Conservation (phyloP, 2,329 filamentous ascomycete genomes). For the Chaetomiaceae sp. region DNA sequence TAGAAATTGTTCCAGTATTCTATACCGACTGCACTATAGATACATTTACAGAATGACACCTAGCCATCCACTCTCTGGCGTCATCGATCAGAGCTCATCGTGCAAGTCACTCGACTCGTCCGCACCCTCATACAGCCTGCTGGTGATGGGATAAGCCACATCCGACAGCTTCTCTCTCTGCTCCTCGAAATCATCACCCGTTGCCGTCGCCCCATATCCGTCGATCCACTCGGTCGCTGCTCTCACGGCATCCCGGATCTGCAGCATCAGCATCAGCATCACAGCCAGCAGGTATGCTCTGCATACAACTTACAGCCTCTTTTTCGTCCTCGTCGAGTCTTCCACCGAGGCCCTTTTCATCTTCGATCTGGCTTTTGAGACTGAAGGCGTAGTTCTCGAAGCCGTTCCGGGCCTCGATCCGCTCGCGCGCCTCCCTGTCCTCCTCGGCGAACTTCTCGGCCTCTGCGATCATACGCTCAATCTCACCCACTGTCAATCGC, state of each 20-base stretch:
- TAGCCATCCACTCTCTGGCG: background rate
- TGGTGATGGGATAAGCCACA: constrained; percentile 96
- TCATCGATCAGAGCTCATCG: constrained; percentile 14
- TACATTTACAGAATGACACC: background rate
- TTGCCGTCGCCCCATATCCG: constrained; percentile 67
- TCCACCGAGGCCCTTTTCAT: constrained; percentile 81
- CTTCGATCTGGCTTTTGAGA: constrained; percentile 97
- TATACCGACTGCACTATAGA: background rate
- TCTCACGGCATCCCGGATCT: constrained; percentile 86
- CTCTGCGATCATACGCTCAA: constrained; percentile 97
- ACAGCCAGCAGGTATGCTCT: background rate
- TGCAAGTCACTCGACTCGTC: constrained; percentile 33
- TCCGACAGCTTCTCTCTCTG: constrained; percentile 97
- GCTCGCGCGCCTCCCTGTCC: constrained; percentile 93
- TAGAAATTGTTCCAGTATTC: no score
- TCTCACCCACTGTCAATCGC: constrained; percentile 89
- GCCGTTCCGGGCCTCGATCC: constrained; percentile 90
- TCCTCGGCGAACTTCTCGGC: constrained; percentile 98
- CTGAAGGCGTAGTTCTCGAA: constrained; percentile 99
- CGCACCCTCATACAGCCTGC: constrained; percentile 76
- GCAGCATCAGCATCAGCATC: background rate
- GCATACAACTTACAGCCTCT: constrained; percentile 53
- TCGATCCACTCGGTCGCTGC: constrained; percentile 93
- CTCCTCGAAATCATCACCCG: constrained; percentile 93
- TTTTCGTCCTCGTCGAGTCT: constrained; percentile 98